Base-by-base conservation (phyloP, 306 rosid genomes). In the Castanea mollissima region DNA sequence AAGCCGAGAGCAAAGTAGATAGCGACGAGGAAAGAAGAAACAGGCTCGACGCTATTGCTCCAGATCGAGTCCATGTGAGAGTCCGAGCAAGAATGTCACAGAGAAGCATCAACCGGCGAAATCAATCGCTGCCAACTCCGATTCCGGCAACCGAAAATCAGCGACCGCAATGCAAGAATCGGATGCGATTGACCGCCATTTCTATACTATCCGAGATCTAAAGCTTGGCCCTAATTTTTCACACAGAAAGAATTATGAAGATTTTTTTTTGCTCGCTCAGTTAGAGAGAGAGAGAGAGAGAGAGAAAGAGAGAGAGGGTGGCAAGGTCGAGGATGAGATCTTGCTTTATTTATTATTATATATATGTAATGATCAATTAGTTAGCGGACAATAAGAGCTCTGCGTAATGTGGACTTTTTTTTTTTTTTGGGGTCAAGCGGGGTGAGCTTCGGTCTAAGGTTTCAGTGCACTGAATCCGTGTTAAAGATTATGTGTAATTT, bases 1-100 rank as follows among this genome's bases (percentile, higher is more conserved):
- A 83, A 85, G 75, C 83, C 81, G 25, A 87, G 29, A 19, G 97
- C 88, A 81, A 90, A 90, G 87, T 76, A 93, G 87, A 92, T 54
- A 60, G 93, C 91, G 80, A 87, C 29, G 74, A 77, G 4, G 81
- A 91, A 91, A 86, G 92, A 93, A 78, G 71, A 91, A n/a, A 80
- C 49, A 7, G 97, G 93, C 5, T 34, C 70, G 56, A 38, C 85
- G 76, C 76, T 84, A 62, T 75, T 71, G 86, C 64, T 80, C 83
- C 81, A 86, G 85, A 89, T 38, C 81, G 88, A 87, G 78, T 86
- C 95, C 98, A 92, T 90, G 55, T 32, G 69, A 59, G 44, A 16
- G 56, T 51, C 15, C 31, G 74, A 80, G 72, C 81, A 74, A 79
- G n/a, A 78, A 69, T 72, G 67, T 67, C 59, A 76, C 58, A 76